Percentiles rank a stretch among this genome's conserved stretches.
Evolutionary conservation across 2,329 filamentous ascomycete genomes (phyloP).

Genomic region (Hymenoscyphus repandus): DNA sequence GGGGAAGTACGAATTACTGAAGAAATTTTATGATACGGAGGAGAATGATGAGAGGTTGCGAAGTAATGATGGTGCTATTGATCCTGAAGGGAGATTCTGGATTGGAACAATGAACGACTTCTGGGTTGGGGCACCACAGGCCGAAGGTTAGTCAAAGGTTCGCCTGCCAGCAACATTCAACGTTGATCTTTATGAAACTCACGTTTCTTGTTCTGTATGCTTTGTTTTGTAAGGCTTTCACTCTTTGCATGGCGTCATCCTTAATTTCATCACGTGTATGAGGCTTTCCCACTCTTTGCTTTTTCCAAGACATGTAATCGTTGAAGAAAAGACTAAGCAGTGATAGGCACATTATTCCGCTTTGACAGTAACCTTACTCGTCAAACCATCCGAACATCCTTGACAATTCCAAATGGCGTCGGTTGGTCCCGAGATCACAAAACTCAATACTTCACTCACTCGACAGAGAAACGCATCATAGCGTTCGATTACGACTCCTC

Average conservation of each 20-base stretch:
- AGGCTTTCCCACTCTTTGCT: background rate
- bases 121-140: slow-evolving; percentile 30
- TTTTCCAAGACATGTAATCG: background rate
- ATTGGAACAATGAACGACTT: slow-evolving; percentile 84
- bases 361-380: slow-evolving; percentile 59
- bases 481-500: slow-evolving; percentile 66
- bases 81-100: slow-evolving; percentile 79
- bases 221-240: background rate
- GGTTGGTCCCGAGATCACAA: slow-evolving; percentile 70
- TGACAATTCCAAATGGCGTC: slow-evolving; percentile 80
- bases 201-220: slow-evolving; percentile 3
- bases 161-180: background rate
- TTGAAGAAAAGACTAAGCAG: slow-evolving; percentile 1
- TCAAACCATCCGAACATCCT: slow-evolving; percentile 52
- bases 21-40: slow-evolving; percentile 38
- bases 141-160: slow-evolving; percentile 30
- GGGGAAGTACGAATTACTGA: slow-evolving; percentile 49
- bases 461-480: slow-evolving; percentile 63
- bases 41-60: slow-evolving; percentile 43
- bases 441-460: slow-evolving; percentile 73
- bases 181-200: no score
- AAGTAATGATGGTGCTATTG: slow-evolving; percentile 78
- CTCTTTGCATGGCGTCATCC: background rate
- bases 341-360: slow-evolving; percentile 64
- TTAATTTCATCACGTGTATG: background rate